phyloP scores from a whole-genome alignment of 2,329 filamentous ascomycete species.

The Mycosphaerelloides madeirae region DNA sequence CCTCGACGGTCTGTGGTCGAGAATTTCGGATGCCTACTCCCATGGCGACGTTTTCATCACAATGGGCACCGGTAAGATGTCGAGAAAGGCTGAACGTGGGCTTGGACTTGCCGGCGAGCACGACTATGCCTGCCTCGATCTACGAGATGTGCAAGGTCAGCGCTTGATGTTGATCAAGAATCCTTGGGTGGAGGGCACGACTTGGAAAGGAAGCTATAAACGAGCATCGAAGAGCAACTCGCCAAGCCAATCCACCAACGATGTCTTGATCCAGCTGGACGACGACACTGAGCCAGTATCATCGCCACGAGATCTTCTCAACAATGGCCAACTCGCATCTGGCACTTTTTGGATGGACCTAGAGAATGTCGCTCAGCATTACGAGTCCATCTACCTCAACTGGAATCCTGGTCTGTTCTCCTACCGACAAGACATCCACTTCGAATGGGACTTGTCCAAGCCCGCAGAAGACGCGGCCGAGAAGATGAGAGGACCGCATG shows the following conservation, averaged over 20 bases:
- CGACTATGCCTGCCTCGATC: slow-evolving; percentile 84
- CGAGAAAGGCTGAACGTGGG: slow-evolving; percentile 68
- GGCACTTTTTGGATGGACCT: slow-evolving; percentile 94
- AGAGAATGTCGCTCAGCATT: slow-evolving; percentile 82
- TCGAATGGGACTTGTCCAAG: slow-evolving; percentile 66
- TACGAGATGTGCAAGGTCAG: slow-evolving; percentile 61
- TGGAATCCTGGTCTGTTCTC: slow-evolving; percentile 88
- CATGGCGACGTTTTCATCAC: slow-evolving; percentile 81
- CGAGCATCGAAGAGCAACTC: slow-evolving; percentile 7
- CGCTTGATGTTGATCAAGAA: slow-evolving; percentile 84
- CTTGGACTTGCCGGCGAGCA: slow-evolving; percentile 84
- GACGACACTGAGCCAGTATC: slow-evolving; percentile 27
- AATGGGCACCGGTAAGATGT: slow-evolving; percentile 80
- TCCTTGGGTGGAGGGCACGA: slow-evolving; percentile 81
- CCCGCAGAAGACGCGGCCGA: slow-evolving; percentile 22
- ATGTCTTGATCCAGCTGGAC: slow-evolving; percentile 17
- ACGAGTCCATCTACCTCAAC: slow-evolving; percentile 93
- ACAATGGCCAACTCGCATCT: slow-evolving; percentile 44
- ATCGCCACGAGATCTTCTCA: slow-evolving; percentile 33
- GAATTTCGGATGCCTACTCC: slow-evolving; percentile 68
- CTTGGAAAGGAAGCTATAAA: slow-evolving; percentile 58
- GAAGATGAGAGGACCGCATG: slow-evolving; percentile 54
- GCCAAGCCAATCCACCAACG: slow-evolving; percentile 5
- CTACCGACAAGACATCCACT: slow-evolving; percentile 82
- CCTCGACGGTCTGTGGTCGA: slow-evolving; percentile 69